These are phyloP conservation scores for Alopecurus myosuroides DNA, from an alignment of 176 grass and related monocot genomes.

Conservation along the genomic window DNA sequence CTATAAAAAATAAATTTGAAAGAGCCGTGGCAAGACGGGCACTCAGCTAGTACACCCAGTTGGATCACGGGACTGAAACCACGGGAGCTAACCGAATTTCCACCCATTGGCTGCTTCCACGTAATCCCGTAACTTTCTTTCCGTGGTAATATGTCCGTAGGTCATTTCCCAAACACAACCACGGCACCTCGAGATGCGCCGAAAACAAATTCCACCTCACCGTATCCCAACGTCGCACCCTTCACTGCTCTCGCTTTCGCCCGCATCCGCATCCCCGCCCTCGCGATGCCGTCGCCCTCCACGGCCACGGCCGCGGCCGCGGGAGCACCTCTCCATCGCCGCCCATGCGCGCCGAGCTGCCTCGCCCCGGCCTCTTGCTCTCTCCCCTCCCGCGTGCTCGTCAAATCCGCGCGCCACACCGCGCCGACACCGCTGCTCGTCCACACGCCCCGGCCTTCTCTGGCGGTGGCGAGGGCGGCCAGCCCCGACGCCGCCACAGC, in stretches of 20 bases:
- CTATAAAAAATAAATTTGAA: no score
- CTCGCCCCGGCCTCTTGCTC: not conserved
- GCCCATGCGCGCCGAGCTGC: not conserved
- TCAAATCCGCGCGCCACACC: constrained; percentile 11
- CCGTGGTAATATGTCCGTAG: no score
- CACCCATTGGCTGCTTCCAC: no score
- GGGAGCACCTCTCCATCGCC: constrained; percentile 18
- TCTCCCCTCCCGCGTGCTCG: not conserved
- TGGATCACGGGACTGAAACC: no score
- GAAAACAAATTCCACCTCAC: not conserved
- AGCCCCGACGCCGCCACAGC: constrained; percentile 32
- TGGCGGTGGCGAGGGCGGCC: constrained; percentile 33
- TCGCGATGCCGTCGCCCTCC: constrained; percentile 37
- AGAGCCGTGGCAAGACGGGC: no score
- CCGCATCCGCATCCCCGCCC: constrained; percentile 15
- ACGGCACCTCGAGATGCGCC: not conserved
- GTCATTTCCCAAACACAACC: no score
- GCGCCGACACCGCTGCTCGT: not conserved
- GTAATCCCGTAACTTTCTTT: no score
- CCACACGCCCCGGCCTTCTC: constrained; percentile 5
- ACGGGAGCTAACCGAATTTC: no score
- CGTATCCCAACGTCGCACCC: constrained; percentile 28
- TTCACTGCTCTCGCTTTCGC: constrained; percentile 47
- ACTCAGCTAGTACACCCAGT: no score
- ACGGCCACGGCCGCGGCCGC: constrained; percentile 16